phyloP scores from a whole-genome alignment of 345 rosid genomes.

The Citrus australasica region DNA sequence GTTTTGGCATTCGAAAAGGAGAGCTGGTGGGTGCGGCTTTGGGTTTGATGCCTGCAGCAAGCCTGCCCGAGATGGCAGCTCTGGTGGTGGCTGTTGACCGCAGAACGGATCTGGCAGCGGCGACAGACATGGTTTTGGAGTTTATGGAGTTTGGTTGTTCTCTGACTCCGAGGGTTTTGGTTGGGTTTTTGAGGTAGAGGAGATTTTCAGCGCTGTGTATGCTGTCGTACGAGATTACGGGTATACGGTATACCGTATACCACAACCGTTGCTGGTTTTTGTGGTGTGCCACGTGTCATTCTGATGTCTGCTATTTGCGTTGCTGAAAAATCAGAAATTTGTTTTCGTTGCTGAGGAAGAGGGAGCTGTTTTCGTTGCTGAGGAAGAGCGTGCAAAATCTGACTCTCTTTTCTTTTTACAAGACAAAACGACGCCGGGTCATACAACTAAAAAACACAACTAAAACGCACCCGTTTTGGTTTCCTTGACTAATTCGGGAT shows the following conservation, averaged over 20 bases:
- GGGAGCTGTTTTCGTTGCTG: no score
- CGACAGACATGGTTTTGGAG: constrained; percentile 44
- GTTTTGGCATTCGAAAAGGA: constrained; percentile 44
- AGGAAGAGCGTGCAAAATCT: no score
- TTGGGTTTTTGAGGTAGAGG: not conserved
- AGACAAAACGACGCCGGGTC: no score
- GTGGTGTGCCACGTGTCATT: not conserved
- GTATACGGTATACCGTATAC: no score
- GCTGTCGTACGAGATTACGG: not conserved
- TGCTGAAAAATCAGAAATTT: no score
- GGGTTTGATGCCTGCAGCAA: constrained; percentile 24
- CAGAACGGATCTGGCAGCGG: constrained; percentile 59
- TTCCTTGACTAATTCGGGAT: no score
- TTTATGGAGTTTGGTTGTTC: not conserved
- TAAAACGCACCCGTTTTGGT: no score
- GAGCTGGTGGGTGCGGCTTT: constrained; percentile 31
- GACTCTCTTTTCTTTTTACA: no score
- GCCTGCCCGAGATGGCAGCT: not conserved
- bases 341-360: no score
- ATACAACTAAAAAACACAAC: no score
- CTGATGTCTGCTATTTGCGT: no score
- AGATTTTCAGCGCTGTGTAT: not conserved
- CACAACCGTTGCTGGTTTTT: not conserved
- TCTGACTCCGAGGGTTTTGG: not conserved
- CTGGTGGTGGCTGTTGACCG: constrained; percentile 43